Percentiles rank a stretch among this genome's conserved stretches.
These are phyloP conservation scores for Kazachstania psychrophila DNA, from an alignment of 805 yeast genomes.

Conservation along the genomic window DNA sequence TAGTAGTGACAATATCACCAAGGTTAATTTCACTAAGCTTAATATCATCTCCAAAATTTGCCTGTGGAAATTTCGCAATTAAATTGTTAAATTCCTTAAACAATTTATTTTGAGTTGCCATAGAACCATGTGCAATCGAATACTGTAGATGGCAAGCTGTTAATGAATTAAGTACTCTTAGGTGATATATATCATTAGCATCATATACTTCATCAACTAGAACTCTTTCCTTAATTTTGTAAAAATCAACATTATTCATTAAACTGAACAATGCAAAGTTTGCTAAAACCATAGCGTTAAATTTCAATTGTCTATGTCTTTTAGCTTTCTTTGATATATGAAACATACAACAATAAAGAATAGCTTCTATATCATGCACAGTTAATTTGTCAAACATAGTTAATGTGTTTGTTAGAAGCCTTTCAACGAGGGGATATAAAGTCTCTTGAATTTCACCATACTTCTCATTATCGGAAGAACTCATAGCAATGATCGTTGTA, in stretches of 20 bases:
- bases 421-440: slow-evolving; percentile 40
- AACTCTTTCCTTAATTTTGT: slow-evolving; percentile 34
- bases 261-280: slow-evolving; percentile 44
- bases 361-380: slow-evolving; percentile 54
- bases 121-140: slow-evolving; percentile 40
- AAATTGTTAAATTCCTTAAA: slow-evolving; percentile 34
- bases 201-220: slow-evolving; percentile 19
- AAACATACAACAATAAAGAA: slow-evolving; percentile 45
- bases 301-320: slow-evolving; percentile 36
- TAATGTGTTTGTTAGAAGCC: slow-evolving; percentile 40
- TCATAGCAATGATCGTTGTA: slow-evolving; percentile 45
- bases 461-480: slow-evolving; percentile 44
- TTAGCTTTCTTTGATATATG: slow-evolving; percentile 46
- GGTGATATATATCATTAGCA: slow-evolving; percentile 40
- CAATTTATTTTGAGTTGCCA: slow-evolving; percentile 20
- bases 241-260: slow-evolving; percentile 39
- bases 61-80: slow-evolving; percentile 40
- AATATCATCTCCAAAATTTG: slow-evolving; percentile 46
- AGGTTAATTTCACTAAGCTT: slow-evolving; percentile 43
- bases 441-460: slow-evolving; percentile 40
- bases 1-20: slow-evolving; percentile 27
- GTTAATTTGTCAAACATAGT: slow-evolving; percentile 43
- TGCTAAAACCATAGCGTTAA: slow-evolving; percentile 46
- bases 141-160: slow-evolving; percentile 44
- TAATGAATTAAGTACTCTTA: slow-evolving; percentile 45